A percentile compares a stretch with the other conserved stretches of the same genome.
These are phyloP conservation scores for Turnera subulata DNA, from an alignment of 345 rosid species.

Conservation along the genomic window DNA sequence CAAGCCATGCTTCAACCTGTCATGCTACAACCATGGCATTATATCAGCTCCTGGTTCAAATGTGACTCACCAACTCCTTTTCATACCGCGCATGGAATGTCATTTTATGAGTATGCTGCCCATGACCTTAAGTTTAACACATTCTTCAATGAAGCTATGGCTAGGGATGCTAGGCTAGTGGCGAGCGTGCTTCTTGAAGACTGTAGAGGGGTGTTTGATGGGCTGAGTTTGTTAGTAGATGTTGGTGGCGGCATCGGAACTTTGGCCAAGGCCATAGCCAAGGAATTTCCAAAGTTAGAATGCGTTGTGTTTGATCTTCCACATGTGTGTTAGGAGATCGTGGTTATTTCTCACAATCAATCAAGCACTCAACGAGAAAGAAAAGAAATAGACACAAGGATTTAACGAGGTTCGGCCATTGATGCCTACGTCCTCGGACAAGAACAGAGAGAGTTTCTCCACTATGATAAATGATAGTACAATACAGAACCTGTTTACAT, in stretches of 20 bases:
- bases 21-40: constrained; percentile 26
- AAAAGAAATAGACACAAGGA: too few relatives aligned
- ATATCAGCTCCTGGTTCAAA: constrained; percentile 29
- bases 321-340: too few relatives aligned
- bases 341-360: too few relatives aligned
- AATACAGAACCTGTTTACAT: too few relatives aligned
- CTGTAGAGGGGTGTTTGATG: constrained; percentile 32
- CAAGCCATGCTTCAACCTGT: constrained; percentile 18
- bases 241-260: constrained; percentile 49
- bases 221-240: constrained; percentile 37
- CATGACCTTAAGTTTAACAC: constrained; percentile 21
- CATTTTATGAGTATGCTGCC: constrained; percentile 22
- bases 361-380: too few relatives aligned
- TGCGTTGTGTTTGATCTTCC: constrained; percentile 48
- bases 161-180: constrained; percentile 38
- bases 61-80: constrained; percentile 22
- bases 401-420: too few relatives aligned
- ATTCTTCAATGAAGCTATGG: constrained; percentile 34
- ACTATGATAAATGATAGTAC: too few relatives aligned
- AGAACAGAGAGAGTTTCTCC: too few relatives aligned
- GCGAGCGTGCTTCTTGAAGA: constrained; percentile 30
- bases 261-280: constrained; percentile 29
- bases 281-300: constrained; percentile 27
- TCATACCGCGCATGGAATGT: constrained; percentile 30
- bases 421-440: too few relatives aligned